phyloP scores from a whole-genome alignment of 257 asterid genomes.

The Nicotiana tabacum region DNA sequence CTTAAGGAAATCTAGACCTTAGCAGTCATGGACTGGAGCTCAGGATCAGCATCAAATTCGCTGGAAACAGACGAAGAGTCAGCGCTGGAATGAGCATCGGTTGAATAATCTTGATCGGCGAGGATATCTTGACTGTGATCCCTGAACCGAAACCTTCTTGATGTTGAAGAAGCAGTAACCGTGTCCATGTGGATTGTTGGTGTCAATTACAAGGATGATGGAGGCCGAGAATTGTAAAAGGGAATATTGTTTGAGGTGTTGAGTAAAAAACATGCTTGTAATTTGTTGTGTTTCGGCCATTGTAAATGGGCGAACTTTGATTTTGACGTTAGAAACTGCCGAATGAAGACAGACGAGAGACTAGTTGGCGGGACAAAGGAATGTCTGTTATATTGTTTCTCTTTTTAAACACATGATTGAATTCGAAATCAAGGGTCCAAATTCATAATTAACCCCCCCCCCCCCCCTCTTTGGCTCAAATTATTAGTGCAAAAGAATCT shows the following conservation, averaged over 20 bases:
- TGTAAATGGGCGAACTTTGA: conserved; percentile 37
- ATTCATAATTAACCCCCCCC: no score
- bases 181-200: conserved; percentile 15
- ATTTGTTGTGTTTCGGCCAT: conserved; percentile 31
- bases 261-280: not conserved
- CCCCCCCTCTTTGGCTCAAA: not conserved
- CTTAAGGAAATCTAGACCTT: no score
- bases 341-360: not conserved
- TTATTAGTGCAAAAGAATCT: no score
- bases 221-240: not conserved
- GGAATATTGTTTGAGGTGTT: not conserved
- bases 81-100: conserved; percentile 26
- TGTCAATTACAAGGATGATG: not conserved
- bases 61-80: conserved; percentile 48
- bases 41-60: conserved; percentile 32
- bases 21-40: conserved; percentile 43
- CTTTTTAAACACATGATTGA: no score
- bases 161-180: conserved; percentile 32
- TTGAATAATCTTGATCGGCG: conserved; percentile 28
- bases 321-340: conserved; percentile 29
- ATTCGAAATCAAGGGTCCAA: no score
- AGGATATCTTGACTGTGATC: conserved; percentile 31
- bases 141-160: conserved; percentile 55
- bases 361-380: not conserved
- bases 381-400: no score